These are phyloP conservation scores for Dillenia turbinata DNA, from an alignment of 164 flowering plant species.

Conservation along the genomic window DNA sequence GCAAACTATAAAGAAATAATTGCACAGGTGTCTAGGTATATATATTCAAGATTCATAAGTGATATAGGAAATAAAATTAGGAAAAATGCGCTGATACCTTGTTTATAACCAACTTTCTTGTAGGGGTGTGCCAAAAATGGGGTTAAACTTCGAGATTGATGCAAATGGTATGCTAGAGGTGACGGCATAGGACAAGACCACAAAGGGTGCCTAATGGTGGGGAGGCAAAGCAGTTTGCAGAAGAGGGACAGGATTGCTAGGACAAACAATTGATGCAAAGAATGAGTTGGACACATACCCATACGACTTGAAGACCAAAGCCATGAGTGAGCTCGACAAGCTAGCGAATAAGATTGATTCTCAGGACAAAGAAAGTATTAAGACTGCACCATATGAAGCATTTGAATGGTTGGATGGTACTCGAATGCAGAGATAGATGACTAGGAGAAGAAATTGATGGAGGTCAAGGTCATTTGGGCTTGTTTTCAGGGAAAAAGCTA, in stretches of 20 bases:
- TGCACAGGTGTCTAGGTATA: too few species aligned
- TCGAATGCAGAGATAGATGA: constrained; percentile 11
- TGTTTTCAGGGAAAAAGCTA: too few species aligned
- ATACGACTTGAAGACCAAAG: too few species aligned
- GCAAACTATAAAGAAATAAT: too few species aligned
- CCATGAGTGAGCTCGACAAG: constrained; percentile 1
- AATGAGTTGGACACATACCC: background rate
- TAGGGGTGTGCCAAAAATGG: too few species aligned
- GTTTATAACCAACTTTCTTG: too few species aligned
- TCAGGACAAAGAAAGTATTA: constrained; percentile 14
- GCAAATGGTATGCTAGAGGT: too few species aligned
- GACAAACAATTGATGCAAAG: background rate
- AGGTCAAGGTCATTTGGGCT: too few species aligned
- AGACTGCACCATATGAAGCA: constrained; percentile 7
- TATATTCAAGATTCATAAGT: too few species aligned
- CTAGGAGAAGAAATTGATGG: constrained; percentile 9
- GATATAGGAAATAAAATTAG: too few species aligned
- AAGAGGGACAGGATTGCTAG: background rate
- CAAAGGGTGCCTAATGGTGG: background rate
- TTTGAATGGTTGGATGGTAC: constrained; percentile 8
- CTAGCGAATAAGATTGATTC: constrained; percentile 13
- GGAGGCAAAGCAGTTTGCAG: constrained; percentile 2
- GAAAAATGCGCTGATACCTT: too few species aligned
- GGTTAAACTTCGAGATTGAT: too few species aligned
- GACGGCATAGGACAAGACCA: background rate